Base-by-base conservation (phyloP, 371 early-diverging fungal genomes). In the Parasitella parasitica region DNA sequence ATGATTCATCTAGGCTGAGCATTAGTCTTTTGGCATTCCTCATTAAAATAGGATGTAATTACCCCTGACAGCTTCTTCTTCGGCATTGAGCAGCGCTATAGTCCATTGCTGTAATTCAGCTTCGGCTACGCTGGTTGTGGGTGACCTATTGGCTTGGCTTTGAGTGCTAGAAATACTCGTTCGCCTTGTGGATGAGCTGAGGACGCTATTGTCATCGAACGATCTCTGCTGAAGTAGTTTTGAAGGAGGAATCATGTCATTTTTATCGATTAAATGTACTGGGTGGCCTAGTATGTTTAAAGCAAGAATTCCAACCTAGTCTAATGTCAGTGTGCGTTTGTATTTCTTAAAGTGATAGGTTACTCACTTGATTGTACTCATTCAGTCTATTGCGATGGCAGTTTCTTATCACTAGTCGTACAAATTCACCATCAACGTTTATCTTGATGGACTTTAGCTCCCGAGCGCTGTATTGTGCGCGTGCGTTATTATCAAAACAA, bases 361-460 rank as follows among this genome's bases (percentile, higher is more conserved):
- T n/a, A n/a, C n/a, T 48, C 78, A 86, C 92, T 76, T 93, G 93
- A 61, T 91, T 89, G 58, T 88, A 90, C 24, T 86, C 83, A 67
- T 93, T 93, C 27, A 90, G 56, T 18, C 77, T 66, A 62, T 93
- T 93, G 59, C 83, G 77, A 69, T 89, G 83, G 70, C 89, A 90
- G 54, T 86, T 85, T 34, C 89, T 84, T 34, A 88, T 72, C 6
- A 89, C 86, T 12, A 93, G 58, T 55, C 91, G 82, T 26, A 93
- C 68, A 62, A 83, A 89, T 64, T 90, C 88, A 37, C 89, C 88
- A 48, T 86, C 82, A n/a, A 80, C 81, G 58, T 91, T 88, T 27
- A 91, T 70, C 63, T 88, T 88, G 43, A 93, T 86, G 0, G 91
- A 89, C 66, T 89, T 89, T 24, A 91, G 74, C 68, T 93, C 93